Conservation (phyloP, 2,329 filamentous ascomycete genomes). For the Zopfia rhizophila region DNA sequence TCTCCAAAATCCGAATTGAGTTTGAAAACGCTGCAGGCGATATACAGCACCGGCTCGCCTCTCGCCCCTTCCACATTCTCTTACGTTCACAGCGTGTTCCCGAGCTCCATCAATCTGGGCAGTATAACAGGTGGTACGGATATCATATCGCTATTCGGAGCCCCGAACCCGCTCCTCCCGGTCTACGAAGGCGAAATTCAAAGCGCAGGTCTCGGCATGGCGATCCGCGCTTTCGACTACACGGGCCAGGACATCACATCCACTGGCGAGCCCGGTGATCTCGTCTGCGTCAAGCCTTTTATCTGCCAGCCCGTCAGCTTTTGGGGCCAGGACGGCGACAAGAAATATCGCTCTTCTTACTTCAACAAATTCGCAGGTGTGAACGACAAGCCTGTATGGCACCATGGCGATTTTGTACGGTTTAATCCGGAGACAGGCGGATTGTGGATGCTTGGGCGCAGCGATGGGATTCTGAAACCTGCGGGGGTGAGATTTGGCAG, state of each 20-base stretch:
- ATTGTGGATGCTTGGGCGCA: constrained; percentile 89
- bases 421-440: constrained; percentile 78
- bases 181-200: constrained; percentile 64
- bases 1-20: constrained; percentile 61
- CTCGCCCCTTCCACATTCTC: constrained; percentile 91
- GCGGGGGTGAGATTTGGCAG: constrained; percentile 90
- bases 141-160: constrained; percentile 94
- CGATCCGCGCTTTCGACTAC: constrained; percentile 61
- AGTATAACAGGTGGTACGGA: constrained; percentile 97
- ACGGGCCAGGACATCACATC: constrained; percentile 67
- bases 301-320: constrained; percentile 92
- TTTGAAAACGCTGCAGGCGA: constrained; percentile 72
- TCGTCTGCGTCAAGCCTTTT: constrained; percentile 88
- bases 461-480: constrained; percentile 93
- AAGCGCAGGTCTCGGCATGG: constrained; percentile 61
- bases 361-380: constrained; percentile 79
- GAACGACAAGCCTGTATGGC: constrained; percentile 72
- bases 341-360: constrained; percentile 85
- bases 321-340: constrained; percentile 76
- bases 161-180: constrained; percentile 70
- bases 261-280: constrained; percentile 79
- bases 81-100: constrained; percentile 88
- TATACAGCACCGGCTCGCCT: constrained; percentile 94
- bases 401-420: constrained; percentile 91
- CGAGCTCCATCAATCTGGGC: constrained; percentile 81